Base-by-base conservation (phyloP, 257 asterid species). In the Forsythia suspensa region DNA sequence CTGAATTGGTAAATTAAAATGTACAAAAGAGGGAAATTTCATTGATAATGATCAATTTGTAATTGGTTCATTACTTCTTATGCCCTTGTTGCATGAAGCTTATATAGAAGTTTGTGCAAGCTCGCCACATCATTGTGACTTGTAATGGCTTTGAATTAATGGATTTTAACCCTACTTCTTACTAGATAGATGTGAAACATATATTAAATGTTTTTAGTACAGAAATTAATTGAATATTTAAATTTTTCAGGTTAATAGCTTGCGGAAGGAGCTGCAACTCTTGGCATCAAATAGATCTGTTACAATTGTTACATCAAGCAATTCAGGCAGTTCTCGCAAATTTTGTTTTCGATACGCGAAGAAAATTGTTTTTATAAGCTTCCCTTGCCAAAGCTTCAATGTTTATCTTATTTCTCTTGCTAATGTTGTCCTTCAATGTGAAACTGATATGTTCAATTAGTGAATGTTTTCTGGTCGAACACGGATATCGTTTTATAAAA, bases 261-360 rank as follows among this genome's bases (percentile, higher is more conserved):
- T 96, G 75, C 91, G 96, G 36, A 85, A 92, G 83, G 96, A 92
- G 90, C 89, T 96, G 86, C 92, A 88, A 74, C 82, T 88, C 73
- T 74, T 91, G 84, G 91, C 91, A 74, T 83, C 96, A 70, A 84
- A 80, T 72, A 87, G 93, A 83, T 81, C 92, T 29, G 85, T 90
- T 78, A 91, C 92, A 59, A 87, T 96, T 82, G 91, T 96, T 68
- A 90, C 98, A 37, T 87, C 95, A 73, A 77, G 81, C 75, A 84
- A 84, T 84, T 92, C 99, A 89, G 99, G 98, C 72, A 81, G 21
- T 76, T 65, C 18, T 57, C 24, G 66, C 74, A 59, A 42, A 72
- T 51, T 78, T 78, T 77, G 24, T 44, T 40, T 77, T 74, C 21
- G 70, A 65, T 39, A 61, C 72, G 38, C 44, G 46, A 76, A 51